Percentiles rank a stretch among this genome's conserved stretches.
Conservation (phyloP, 2,329 filamentous ascomycete species). For the Akanthomyces dipterigenus region DNA sequence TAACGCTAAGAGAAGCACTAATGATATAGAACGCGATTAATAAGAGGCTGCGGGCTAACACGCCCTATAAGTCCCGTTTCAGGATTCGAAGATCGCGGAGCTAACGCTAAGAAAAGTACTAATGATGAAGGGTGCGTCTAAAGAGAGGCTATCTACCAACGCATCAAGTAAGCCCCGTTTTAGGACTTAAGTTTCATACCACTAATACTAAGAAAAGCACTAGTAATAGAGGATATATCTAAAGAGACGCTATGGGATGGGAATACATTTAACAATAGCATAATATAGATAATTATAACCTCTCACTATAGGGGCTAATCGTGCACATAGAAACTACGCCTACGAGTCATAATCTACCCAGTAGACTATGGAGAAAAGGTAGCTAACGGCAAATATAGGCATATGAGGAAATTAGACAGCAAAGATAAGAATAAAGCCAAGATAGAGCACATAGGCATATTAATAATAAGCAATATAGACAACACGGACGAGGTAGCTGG, state of each 20-base stretch:
- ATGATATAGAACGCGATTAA: not conserved
- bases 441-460: too few species aligned
- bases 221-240: too few species aligned
- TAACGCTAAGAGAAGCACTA: not conserved
- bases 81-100: too few species aligned
- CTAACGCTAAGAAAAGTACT: too few species aligned
- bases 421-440: too few species aligned
- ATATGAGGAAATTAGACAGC: not conserved
- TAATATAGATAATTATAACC: not conserved
- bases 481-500: not conserved
- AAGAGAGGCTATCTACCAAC: too few species aligned
- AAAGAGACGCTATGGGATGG: too few species aligned
- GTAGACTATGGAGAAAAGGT: not conserved
- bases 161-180: too few species aligned
- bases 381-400: not conserved
- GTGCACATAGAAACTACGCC: not conserved
- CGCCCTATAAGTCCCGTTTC: not conserved
- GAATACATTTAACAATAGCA: not conserved
- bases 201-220: too few species aligned
- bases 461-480: not conserved
- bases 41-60: not conserved
- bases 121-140: too few species aligned
- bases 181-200: too few species aligned
- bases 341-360: not conserved
- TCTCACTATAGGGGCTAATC: not conserved